phyloP scores from a whole-genome alignment of 2,329 filamentous ascomycete genomes.

The Lasiodiplodia sp. region DNA sequence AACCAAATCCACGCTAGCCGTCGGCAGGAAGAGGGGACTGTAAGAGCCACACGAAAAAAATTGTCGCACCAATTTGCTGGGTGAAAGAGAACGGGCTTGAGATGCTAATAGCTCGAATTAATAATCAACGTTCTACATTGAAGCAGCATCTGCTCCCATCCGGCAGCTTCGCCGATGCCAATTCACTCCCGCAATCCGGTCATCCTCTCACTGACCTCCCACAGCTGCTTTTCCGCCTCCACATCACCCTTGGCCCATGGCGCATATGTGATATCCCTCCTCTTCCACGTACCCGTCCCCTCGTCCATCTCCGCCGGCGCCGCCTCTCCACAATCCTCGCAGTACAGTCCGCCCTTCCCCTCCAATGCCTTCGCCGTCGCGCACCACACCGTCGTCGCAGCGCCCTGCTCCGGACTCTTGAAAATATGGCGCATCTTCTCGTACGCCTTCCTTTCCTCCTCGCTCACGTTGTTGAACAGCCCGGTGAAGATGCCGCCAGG shows the following conservation, averaged over 20 bases:
- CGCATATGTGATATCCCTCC: constrained; percentile 6
- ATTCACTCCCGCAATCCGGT: not conserved
- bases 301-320: not conserved
- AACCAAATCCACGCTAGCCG: no score
- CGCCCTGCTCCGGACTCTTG: constrained; percentile 42
- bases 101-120: no score
- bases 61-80: no score
- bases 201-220: constrained; percentile 17
- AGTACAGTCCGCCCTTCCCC: constrained; percentile 49
- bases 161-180: not conserved
- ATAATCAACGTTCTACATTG: not conserved
- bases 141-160: not conserved
- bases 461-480: constrained; percentile 30
- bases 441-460: not conserved
- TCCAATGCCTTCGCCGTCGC: constrained; percentile 51
- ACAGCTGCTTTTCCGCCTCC: constrained; percentile 3
- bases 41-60: no score
- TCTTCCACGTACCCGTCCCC: not conserved
- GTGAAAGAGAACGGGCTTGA: no score
- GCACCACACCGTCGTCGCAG: constrained; percentile 38
- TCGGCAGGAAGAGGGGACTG: no score
- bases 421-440: constrained; percentile 37
- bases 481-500: constrained; percentile 41
- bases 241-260: constrained; percentile 13
- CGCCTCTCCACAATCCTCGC: constrained; percentile 7